phyloP scores from a whole-genome alignment of 2,329 filamentous ascomycete species.

The Aspergillus texensis region DNA sequence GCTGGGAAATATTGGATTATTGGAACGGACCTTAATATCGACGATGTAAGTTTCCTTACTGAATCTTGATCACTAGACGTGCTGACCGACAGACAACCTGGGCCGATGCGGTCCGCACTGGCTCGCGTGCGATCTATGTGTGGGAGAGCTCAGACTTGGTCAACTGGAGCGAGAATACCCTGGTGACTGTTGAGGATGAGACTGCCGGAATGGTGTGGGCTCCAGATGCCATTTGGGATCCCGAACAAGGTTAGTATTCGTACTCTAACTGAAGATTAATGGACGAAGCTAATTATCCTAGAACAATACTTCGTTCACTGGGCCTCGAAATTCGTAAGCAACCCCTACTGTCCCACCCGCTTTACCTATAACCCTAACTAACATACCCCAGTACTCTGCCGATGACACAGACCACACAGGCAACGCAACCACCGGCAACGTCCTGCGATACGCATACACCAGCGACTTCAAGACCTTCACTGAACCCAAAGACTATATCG shows the following conservation, averaged over 20 bases:
- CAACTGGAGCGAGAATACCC: conserved; percentile 13
- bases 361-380: not conserved
- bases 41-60: conserved; percentile 3
- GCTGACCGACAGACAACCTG: conserved; percentile 16
- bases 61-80: not conserved
- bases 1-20: conserved; percentile 21
- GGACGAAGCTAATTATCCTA: not conserved
- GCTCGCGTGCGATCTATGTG: conserved; percentile 17
- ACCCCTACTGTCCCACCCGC: not conserved
- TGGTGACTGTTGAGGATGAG: conserved; percentile 18
- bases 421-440: conserved; percentile 6
- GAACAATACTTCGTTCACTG: conserved; percentile 20
- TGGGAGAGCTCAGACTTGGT: conserved; percentile 20
- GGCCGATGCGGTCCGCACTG: conserved; percentile 13
- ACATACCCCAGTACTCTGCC: conserved; percentile 11
- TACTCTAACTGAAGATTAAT: not conserved
- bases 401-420: conserved; percentile 13
- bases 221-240: conserved; percentile 21
- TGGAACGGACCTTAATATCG: conserved; percentile 20
- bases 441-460: conserved; percentile 19
- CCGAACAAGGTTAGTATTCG: conserved; percentile 6
- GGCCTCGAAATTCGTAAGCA: conserved; percentile 16
- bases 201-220: conserved; percentile 21
- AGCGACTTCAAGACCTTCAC: conserved; percentile 20
- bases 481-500: conserved; percentile 14